A percentile compares a stretch with the other conserved stretches of the same genome.
These are phyloP conservation scores for Fagus crenata DNA, from an alignment of 306 rosid species.

Conservation along the genomic window DNA sequence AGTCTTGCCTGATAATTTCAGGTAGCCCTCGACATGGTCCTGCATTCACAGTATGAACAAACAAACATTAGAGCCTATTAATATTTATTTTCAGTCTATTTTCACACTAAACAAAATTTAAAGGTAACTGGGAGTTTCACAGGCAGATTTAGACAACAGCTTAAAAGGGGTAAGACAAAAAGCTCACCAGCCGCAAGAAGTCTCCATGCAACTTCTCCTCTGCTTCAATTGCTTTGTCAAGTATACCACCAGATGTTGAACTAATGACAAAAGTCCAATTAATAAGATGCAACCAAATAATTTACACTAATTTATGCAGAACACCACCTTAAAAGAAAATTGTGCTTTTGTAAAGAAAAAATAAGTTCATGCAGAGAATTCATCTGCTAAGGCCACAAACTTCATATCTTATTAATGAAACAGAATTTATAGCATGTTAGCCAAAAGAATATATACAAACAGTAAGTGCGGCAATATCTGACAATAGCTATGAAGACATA, in stretches of 20 bases:
- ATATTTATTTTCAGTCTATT: background rate
- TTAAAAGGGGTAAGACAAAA: constrained; percentile 25
- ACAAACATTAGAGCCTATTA: background rate
- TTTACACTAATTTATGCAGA: background rate
- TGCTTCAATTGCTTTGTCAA: constrained; percentile 69
- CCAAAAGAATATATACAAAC: background rate
- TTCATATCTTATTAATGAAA: background rate
- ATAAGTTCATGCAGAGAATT: background rate
- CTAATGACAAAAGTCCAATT: constrained; percentile 36
- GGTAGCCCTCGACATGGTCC: constrained; percentile 75
- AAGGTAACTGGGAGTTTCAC: background rate
- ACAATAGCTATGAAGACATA: background rate
- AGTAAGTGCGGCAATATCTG: background rate
- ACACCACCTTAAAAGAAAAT: background rate
- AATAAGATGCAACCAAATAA: background rate
- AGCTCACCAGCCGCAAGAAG: constrained; percentile 83
- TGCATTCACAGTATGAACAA: constrained; percentile 26
- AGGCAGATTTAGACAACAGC: background rate
- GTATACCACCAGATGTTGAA: constrained; percentile 73
- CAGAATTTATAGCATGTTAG: background rate
- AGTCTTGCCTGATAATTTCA: constrained; percentile 76
- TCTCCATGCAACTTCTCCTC: constrained; percentile 75
- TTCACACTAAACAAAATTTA: background rate
- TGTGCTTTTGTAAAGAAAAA: background rate
- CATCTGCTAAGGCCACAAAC: constrained; percentile 5